Conservation (phyloP, 768 basidiomycete species). For the Psilocybe cubensis region DNA sequence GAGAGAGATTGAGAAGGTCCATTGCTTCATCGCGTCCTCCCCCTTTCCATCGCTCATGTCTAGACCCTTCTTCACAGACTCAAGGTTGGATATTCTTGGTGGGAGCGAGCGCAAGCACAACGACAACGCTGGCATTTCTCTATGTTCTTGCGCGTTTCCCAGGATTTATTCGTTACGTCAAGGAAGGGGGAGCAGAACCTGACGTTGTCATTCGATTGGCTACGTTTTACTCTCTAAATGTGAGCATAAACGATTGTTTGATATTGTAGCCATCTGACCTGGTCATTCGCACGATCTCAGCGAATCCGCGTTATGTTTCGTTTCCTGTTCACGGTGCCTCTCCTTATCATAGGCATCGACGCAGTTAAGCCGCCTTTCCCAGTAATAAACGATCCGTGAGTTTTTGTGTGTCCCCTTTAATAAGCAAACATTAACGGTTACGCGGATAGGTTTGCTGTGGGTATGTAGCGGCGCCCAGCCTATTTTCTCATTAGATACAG, state of each 20-base stretch:
- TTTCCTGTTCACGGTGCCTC: constrained; percentile 71
- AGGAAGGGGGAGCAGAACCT: constrained; percentile 73
- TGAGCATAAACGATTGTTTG: constrained; percentile 36
- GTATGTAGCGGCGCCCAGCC: constrained; percentile 36
- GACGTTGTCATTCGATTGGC: constrained; percentile 73
- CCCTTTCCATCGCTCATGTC: background rate
- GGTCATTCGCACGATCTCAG: constrained; percentile 35
- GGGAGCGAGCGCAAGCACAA: constrained; percentile 66
- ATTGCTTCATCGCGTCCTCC: background rate
- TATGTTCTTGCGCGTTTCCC: constrained; percentile 77
- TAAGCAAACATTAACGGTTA: constrained; percentile 1
- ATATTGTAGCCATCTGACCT: constrained; percentile 4
- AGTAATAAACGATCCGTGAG: constrained; percentile 62
- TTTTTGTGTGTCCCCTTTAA: constrained; percentile 16
- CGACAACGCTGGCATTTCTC: constrained; percentile 71
- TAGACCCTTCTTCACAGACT: constrained; percentile 42
- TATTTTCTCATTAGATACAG: constrained; percentile 3
- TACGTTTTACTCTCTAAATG: constrained; percentile 81
- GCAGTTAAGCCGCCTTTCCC: constrained; percentile 53
- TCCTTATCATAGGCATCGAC: constrained; percentile 70
- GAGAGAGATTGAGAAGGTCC: constrained; percentile 59
- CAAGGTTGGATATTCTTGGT: constrained; percentile 78
- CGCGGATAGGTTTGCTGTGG: constrained; percentile 57
- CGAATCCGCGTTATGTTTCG: constrained; percentile 74
- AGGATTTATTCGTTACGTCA: constrained; percentile 68